A percentile compares a stretch with the other conserved stretches of the same genome.
These are phyloP conservation scores for Exophiala sideris DNA, from an alignment of 2,329 filamentous ascomycete genomes.

Conservation along the genomic window DNA sequence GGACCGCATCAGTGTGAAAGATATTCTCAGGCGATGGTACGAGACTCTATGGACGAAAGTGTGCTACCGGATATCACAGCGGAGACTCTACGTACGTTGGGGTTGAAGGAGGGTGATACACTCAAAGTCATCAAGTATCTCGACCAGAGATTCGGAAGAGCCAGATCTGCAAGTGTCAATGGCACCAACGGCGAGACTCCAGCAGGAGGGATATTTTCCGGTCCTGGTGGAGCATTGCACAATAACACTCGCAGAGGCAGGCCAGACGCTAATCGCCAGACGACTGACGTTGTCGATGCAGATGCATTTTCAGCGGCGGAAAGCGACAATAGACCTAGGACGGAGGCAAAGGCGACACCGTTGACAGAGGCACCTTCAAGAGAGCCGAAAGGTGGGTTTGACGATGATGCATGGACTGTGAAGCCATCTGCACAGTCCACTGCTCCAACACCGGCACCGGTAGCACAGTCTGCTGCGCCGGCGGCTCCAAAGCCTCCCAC, in stretches of 20 bases:
- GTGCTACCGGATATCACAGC: constrained; percentile 86
- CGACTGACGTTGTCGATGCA: constrained; percentile 81
- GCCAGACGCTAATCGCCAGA: constrained; percentile 80
- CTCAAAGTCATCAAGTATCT: constrained; percentile 89
- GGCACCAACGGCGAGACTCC: constrained; percentile 55
- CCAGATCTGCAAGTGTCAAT: constrained; percentile 51
- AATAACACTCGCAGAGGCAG: constrained; percentile 95
- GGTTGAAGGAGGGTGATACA: constrained; percentile 94
- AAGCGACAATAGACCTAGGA: constrained; percentile 40
- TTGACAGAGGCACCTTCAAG: constrained; percentile 48
- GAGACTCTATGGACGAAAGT: constrained; percentile 94
- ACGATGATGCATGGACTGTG: constrained; percentile 96
- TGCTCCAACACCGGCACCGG: constrained; percentile 25
- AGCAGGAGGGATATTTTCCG: constrained; percentile 75
- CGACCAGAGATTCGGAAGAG: constrained; percentile 74
- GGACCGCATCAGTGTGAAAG: constrained; percentile 90
- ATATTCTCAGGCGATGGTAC: constrained; percentile 82
- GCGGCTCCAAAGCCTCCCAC: constrained; percentile 51
- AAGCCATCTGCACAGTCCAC: constrained; percentile 65
- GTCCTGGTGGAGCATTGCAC: constrained; percentile 80
- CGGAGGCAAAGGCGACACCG: constrained; percentile 49
- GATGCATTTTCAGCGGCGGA: constrained; percentile 72
- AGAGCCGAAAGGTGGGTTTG: constrained; percentile 65
- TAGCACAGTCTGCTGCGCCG: constrained; percentile 33
- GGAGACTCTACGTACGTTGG: constrained; percentile 76